phyloP scores from a whole-genome alignment of 2,329 filamentous ascomycete genomes.

The Aureobasidium pullulans region DNA sequence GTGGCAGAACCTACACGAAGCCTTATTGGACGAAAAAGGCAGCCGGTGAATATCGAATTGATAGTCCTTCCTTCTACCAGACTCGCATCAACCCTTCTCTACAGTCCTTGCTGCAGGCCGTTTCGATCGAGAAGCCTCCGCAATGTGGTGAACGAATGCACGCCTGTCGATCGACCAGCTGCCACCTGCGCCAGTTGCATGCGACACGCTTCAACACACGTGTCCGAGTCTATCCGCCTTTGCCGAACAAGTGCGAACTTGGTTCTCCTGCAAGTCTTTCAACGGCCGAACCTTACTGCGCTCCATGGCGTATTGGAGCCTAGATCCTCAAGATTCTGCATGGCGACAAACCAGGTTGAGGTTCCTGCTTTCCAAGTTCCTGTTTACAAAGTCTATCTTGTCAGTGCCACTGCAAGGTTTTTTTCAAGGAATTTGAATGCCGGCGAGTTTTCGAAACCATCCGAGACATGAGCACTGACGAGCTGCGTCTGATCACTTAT shows the following conservation, averaged over 20 bases:
- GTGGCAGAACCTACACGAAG: background rate
- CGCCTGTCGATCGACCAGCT: background rate
- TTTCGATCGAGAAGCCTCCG: background rate
- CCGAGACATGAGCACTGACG: background rate
- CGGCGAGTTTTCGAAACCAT: background rate
- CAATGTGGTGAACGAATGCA: background rate
- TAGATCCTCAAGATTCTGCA: background rate
- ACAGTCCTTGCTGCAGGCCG: background rate
- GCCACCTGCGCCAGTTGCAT: background rate
- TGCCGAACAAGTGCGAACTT: background rate
- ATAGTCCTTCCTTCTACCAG: slow-evolving; percentile 8
- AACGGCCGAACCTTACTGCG: background rate
- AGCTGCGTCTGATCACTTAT: background rate
- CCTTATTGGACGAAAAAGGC: background rate
- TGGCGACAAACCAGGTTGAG: background rate
- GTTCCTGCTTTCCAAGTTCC: background rate
- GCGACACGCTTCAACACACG: background rate
- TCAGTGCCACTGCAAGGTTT: background rate
- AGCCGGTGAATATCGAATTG: slow-evolving; percentile 8
- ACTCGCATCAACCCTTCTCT: background rate
- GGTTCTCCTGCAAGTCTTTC: slow-evolving; percentile 5
- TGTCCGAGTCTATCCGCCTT: background rate
- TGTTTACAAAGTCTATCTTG: background rate
- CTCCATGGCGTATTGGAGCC: background rate
- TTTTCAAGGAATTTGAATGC: background rate